phyloP scores from a whole-genome alignment of 2,329 filamentous ascomycete species.

The Neophaeococcomyces aloes region DNA sequence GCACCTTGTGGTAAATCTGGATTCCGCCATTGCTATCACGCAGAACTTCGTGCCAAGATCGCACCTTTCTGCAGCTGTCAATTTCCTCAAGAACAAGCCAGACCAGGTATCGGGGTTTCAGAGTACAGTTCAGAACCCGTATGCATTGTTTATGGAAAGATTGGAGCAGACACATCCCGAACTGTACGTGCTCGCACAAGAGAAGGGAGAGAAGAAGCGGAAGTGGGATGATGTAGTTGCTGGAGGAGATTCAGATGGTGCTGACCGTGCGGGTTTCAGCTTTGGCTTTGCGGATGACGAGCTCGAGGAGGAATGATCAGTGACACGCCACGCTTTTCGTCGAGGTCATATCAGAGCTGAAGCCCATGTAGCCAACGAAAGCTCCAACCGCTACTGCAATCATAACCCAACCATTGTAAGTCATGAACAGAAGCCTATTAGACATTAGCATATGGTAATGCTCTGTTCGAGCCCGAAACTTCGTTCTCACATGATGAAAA shows the following conservation, averaged over 20 bases:
- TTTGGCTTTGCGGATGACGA: constrained; percentile 55
- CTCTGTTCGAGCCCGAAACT: background rate
- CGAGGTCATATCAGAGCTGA: constrained; percentile 58
- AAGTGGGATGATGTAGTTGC: constrained; percentile 77
- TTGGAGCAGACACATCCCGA: constrained; percentile 55
- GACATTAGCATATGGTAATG: background rate
- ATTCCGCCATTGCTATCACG: constrained; percentile 75
- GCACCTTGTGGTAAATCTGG: constrained; percentile 87
- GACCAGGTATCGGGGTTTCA: constrained; percentile 83
- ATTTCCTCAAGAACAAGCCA: constrained; percentile 69
- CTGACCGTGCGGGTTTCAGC: constrained; percentile 44
- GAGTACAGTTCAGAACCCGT: constrained; percentile 60
- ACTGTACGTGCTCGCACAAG: constrained; percentile 50
- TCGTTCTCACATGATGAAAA: constrained; percentile 86
- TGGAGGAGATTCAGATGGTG: constrained; percentile 33
- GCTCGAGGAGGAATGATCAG: constrained; percentile 44
- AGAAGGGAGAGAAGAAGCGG: constrained; percentile 71
- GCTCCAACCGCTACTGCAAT: constrained; percentile 77
- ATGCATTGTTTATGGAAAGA: constrained; percentile 60
- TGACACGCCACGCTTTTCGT: constrained; percentile 89
- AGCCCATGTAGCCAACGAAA: constrained; percentile 76
- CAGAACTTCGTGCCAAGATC: constrained; percentile 84
- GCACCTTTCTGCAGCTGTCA: constrained; percentile 63
- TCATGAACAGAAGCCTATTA: constrained; percentile 91
- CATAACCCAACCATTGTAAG: constrained; percentile 99